Evolutionary conservation across 2,329 filamentous ascomycete species (phyloP).

Genomic region (Penicillium sp.): DNA sequence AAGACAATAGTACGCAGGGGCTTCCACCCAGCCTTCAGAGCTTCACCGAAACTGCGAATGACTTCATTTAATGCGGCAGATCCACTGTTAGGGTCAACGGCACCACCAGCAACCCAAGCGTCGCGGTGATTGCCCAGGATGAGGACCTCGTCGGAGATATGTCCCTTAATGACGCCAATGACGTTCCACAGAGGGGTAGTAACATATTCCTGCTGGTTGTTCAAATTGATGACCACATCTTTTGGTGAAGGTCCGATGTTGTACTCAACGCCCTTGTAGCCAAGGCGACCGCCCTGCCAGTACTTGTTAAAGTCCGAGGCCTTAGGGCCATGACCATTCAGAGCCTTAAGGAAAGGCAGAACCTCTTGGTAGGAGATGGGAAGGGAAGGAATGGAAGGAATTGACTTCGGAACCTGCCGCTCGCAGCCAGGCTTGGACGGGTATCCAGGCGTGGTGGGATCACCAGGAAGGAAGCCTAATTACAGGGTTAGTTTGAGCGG

Average conservation of each 20-base stretch:
- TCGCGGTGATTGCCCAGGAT: slow-evolving; percentile 90
- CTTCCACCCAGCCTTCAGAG: slow-evolving; percentile 70
- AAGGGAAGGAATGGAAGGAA: slow-evolving; percentile 80
- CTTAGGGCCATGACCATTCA: slow-evolving; percentile 82
- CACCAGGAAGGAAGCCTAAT: slow-evolving; percentile 55
- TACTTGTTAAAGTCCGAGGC: slow-evolving; percentile 65
- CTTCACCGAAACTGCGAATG: slow-evolving; percentile 66
- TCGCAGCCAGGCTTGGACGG: slow-evolving; percentile 85
- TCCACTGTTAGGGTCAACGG: slow-evolving; percentile 76
- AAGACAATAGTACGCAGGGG: slow-evolving; percentile 87
- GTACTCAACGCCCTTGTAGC: slow-evolving; percentile 77
- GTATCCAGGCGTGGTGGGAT: slow-evolving; percentile 91
- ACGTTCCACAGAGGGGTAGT: slow-evolving; percentile 85
- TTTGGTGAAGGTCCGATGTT: slow-evolving; percentile 78
- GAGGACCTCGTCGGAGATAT: slow-evolving; percentile 76
- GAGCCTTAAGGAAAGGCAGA: slow-evolving; percentile 76
- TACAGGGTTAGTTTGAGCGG: not conserved
- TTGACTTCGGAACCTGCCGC: slow-evolving; percentile 63
- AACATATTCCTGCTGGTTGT: slow-evolving; percentile 75
- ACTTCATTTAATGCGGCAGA: slow-evolving; percentile 75
- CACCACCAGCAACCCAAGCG: slow-evolving; percentile 82
- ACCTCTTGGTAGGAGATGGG: slow-evolving; percentile 87
- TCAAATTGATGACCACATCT: slow-evolving; percentile 63
- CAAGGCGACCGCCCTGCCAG: slow-evolving; percentile 70
- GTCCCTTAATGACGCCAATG: slow-evolving; percentile 86